These are phyloP conservation scores for Castanea sativa DNA, from an alignment of 306 rosid genomes.

Conservation along the genomic window DNA sequence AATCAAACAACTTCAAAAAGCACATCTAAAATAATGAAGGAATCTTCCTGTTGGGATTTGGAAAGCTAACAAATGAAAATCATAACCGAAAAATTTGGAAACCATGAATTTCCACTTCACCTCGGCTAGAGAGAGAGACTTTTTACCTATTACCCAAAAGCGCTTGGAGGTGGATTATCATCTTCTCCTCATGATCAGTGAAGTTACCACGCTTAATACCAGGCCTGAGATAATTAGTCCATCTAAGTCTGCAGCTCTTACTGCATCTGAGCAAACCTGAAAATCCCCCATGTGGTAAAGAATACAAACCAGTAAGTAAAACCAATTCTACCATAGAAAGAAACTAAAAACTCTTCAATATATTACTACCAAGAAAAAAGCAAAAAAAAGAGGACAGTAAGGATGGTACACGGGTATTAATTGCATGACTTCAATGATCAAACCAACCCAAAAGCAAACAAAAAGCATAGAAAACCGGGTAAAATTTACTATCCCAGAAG, in stretches of 20 bases:
- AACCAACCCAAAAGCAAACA: constrained; percentile 1
- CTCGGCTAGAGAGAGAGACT: neutral
- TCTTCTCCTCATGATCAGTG: constrained; percentile 80
- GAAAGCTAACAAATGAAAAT: neutral
- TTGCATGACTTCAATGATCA: constrained; percentile 4
- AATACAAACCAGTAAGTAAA: neutral
- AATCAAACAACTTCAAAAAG: too few species aligned
- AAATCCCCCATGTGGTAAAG: neutral
- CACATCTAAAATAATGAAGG: too few species aligned
- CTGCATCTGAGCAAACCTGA: constrained; percentile 90
- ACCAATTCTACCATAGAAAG: neutral
- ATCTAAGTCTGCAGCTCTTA: constrained; percentile 89
- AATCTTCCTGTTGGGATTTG: too few species aligned
- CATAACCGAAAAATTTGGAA: neutral
- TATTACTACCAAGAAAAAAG: neutral
- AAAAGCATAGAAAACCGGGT: neutral
- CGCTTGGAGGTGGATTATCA: constrained; percentile 92
- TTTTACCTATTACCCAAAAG: constrained; percentile 77
- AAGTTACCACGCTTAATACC: constrained; percentile 88
- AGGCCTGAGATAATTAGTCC: constrained; percentile 93
- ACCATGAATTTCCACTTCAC: neutral
- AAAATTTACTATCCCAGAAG: neutral
- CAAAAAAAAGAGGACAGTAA: neutral
- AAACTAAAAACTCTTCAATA: neutral
- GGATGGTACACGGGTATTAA: neutral